Base-by-base conservation (phyloP, 306 rosid species). In the Ceratonia siliqua region DNA sequence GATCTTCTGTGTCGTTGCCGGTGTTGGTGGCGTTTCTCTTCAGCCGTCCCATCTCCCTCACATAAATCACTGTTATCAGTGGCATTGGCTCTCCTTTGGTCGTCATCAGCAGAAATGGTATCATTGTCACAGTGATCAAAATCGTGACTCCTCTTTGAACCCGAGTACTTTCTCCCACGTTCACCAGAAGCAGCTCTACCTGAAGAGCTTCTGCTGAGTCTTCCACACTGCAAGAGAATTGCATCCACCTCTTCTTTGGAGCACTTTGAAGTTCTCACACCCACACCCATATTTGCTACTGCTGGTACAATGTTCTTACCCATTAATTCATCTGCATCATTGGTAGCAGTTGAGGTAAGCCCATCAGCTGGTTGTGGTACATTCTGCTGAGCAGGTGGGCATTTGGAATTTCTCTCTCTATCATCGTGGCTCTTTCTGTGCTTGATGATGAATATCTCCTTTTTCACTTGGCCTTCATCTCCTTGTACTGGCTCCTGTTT, bases 201-300 rank as follows among this genome's bases (percentile, higher is more conserved):
- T 5, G 99, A 95, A 48, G 98, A 89, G 87, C 99, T 94, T 54
- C 99, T 88, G 79, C 96, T 90, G 27, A 94, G 90, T 54, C 97
- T 83, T 8, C 99, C 99, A 75, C 99, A 92, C 74, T 92, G 99
- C 21, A 95, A 87, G 4, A 95, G 84, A 78, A 95, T 95, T 36
- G 97, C 99, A 74, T 95, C 99, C 42, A 92, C 92, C 67, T 95
- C 97, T 65, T 94, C 97, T 28, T 90, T 92, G 2, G 94, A 92
- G 79, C 97, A 92, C 89, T 96, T 94, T 15, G 93, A 89, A 38
- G 99, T 90, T 82, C 93, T 85, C 63, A 88, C 93, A 35, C 83
- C 88, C 38, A 64, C 79, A 53, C 62, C n/a, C n/a, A n/a, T 48
- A 61, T 72, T 70, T 21, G 85, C 80, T 22, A 88, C 35, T 1